phyloP scores from a whole-genome alignment of 2,329 filamentous ascomycete genomes.

The Ophiosphaerella herpotricha region DNA sequence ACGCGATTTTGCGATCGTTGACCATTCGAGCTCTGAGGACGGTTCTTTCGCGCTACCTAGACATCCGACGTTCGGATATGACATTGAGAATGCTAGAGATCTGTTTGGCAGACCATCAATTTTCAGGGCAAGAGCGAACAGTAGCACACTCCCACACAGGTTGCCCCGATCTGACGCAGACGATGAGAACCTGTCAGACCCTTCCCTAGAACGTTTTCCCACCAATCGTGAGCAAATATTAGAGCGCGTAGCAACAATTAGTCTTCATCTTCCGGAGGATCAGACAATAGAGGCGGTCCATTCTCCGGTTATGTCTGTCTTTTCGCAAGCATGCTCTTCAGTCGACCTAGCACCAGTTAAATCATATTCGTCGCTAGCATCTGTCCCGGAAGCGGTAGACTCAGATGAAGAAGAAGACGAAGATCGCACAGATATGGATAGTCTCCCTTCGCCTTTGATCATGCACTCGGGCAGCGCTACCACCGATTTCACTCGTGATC shows the following conservation, averaged over 20 bases:
- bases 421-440: conserved; percentile 16
- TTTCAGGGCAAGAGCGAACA: conserved; percentile 26
- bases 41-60: conserved; percentile 7
- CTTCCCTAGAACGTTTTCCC: conserved; percentile 36
- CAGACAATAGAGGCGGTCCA: conserved; percentile 18
- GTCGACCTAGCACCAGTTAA: conserved; percentile 32
- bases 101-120: conserved; percentile 16
- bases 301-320: conserved; percentile 29
- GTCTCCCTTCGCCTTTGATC: conserved; percentile 24
- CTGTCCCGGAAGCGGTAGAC: conserved; percentile 28
- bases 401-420: conserved; percentile 27
- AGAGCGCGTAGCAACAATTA: conserved; percentile 34
- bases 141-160: conserved; percentile 32
- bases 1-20: conserved; percentile 13
- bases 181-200: conserved; percentile 32
- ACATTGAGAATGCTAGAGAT: conserved; percentile 9
- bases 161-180: conserved; percentile 35
- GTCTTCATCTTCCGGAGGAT: conserved; percentile 32
- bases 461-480: conserved; percentile 11
- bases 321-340: conserved; percentile 39
- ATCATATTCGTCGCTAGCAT: conserved; percentile 33
- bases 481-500: conserved; percentile 12
- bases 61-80: conserved; percentile 15
- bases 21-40: conserved; percentile 20
- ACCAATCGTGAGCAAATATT: conserved; percentile 33